phyloP scores from a whole-genome alignment of 2,329 filamentous ascomycete genomes.

The Penicillium sp. region DNA sequence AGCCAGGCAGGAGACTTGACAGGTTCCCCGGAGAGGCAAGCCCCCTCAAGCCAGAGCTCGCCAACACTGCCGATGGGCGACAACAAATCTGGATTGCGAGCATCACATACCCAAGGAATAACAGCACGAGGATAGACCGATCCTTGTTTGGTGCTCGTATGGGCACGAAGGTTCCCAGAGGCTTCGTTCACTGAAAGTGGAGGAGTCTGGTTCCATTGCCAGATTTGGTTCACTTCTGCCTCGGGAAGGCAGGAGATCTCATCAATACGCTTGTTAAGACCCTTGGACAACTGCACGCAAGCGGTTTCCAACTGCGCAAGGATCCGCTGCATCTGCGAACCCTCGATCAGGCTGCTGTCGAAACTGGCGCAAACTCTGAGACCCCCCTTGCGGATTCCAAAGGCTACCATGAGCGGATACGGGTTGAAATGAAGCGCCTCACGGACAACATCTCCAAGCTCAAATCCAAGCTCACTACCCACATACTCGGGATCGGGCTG shows the following conservation, averaged over 20 bases:
- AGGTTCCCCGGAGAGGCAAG: slow-evolving; percentile 27
- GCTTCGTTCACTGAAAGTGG: slow-evolving; percentile 36
- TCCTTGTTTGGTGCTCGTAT: slow-evolving; percentile 20
- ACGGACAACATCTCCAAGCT: slow-evolving; percentile 34
- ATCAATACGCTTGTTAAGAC: slow-evolving; percentile 24
- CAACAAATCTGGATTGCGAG: slow-evolving; percentile 34
- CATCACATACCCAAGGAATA: slow-evolving; percentile 31
- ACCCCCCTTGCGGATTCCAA: slow-evolving; percentile 43
- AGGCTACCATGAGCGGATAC: slow-evolving; percentile 52
- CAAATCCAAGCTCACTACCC: slow-evolving; percentile 39
- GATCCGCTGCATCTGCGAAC: slow-evolving; percentile 39
- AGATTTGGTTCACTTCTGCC: slow-evolving; percentile 43
- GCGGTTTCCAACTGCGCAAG: slow-evolving; percentile 38
- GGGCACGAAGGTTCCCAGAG: slow-evolving; percentile 24
- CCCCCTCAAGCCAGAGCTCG: slow-evolving; percentile 44
- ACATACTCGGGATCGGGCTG: slow-evolving; percentile 41
- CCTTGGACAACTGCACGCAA: slow-evolving; percentile 26
- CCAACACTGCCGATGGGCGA: slow-evolving; percentile 43
- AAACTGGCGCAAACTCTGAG: slow-evolving; percentile 48
- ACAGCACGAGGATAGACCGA: slow-evolving; percentile 35
- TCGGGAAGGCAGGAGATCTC: slow-evolving; percentile 41
- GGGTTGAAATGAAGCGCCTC: slow-evolving; percentile 47
- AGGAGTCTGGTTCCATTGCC: slow-evolving; percentile 42
- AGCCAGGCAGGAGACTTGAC: slow-evolving; percentile 29
- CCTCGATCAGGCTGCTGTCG: slow-evolving; percentile 38